Percentiles rank a stretch among this genome's conserved stretches.
Evolutionary conservation across 805 yeast genomes (phyloP).

Genomic region (Lachancea fermentati): DNA sequence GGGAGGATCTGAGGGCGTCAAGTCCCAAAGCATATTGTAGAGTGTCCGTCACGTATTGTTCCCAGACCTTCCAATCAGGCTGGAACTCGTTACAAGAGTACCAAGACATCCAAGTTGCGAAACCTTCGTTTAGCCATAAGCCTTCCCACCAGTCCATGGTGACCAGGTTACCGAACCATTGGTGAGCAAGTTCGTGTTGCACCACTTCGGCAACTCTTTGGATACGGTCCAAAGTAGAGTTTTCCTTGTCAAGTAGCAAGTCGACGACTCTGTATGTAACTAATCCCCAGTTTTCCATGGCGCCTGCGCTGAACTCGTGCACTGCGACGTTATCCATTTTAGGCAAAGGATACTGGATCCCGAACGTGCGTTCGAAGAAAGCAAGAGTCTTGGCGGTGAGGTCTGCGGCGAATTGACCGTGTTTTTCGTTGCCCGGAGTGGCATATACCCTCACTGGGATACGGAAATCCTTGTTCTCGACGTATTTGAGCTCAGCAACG

Average conservation of each 20-base stretch:
- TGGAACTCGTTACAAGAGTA: slow-evolving; percentile 67
- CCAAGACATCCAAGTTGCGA: slow-evolving; percentile 91
- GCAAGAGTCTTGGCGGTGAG: slow-evolving; percentile 69
- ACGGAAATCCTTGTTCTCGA: slow-evolving; percentile 58
- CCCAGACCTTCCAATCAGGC: slow-evolving; percentile 88
- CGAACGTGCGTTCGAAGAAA: slow-evolving; percentile 68
- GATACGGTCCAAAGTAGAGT: slow-evolving; percentile 56
- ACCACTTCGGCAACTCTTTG: slow-evolving; percentile 78
- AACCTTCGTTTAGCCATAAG: slow-evolving; percentile 82
- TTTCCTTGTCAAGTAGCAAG: slow-evolving; percentile 63
- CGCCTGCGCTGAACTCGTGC: slow-evolving; percentile 81
- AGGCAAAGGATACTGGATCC: slow-evolving; percentile 72
- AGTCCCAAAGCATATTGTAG: slow-evolving; percentile 69
- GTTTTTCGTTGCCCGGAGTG: slow-evolving; percentile 67
- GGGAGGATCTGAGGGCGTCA: slow-evolving; percentile 78
- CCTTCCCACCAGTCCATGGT: slow-evolving; percentile 96
- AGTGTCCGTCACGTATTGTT: slow-evolving; percentile 70
- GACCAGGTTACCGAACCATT: slow-evolving; percentile 86
- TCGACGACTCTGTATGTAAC: slow-evolving; percentile 77
- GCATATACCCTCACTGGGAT: slow-evolving; percentile 78
- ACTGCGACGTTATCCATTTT: slow-evolving; percentile 79
- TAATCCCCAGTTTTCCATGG: slow-evolving; percentile 85
- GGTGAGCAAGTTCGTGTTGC: slow-evolving; percentile 84
- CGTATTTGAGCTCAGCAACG: slow-evolving; percentile 72
- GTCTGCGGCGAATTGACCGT: slow-evolving; percentile 69